Conservation (phyloP, 768 basidiomycete species). For the Auriscalpium vulgare region DNA sequence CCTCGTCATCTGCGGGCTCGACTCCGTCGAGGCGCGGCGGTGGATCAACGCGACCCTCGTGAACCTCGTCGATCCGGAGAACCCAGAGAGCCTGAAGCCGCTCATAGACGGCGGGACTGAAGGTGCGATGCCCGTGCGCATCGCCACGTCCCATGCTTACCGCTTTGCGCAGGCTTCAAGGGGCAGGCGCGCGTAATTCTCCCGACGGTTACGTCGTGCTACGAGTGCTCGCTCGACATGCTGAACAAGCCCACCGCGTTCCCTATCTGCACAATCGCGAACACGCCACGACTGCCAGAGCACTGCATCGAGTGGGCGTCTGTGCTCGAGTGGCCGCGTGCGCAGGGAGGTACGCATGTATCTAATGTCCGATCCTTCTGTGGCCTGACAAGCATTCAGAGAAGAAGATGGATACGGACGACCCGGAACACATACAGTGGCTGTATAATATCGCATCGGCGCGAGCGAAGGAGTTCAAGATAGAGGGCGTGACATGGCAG, state of each 20-base stretch:
- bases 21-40: conserved; percentile 92
- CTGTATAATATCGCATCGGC: conserved; percentile 71
- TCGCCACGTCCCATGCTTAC: background rate
- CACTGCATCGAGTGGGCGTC: conserved; percentile 99
- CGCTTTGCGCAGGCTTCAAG: conserved; percentile 70
- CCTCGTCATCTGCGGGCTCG: conserved; percentile 93
- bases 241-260: conserved; percentile 95
- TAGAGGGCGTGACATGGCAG: conserved; percentile 97
- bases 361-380: background rate
- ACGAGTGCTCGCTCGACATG: conserved; percentile 98
- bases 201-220: conserved; percentile 91
- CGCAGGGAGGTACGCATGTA: conserved; percentile 64
- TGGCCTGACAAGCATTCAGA: conserved; percentile 36
- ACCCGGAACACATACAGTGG: conserved; percentile 96
- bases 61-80: conserved; percentile 87
- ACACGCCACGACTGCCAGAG: conserved; percentile 94
- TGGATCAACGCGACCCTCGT: conserved; percentile 99
- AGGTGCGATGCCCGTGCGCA: conserved; percentile 40
- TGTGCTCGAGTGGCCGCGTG: conserved; percentile 96
- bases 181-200: conserved; percentile 97
- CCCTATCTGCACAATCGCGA: conserved; percentile 98
- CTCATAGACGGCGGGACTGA: conserved; percentile 98
- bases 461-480: conserved; percentile 90
- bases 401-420: conserved; percentile 94
- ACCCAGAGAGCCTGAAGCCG: conserved; percentile 89